A percentile compares a stretch with the other conserved stretches of the same genome.
Evolutionary conservation across 768 basidiomycete genomes (phyloP).

Genomic region (Favolaschia claudopus): DNA sequence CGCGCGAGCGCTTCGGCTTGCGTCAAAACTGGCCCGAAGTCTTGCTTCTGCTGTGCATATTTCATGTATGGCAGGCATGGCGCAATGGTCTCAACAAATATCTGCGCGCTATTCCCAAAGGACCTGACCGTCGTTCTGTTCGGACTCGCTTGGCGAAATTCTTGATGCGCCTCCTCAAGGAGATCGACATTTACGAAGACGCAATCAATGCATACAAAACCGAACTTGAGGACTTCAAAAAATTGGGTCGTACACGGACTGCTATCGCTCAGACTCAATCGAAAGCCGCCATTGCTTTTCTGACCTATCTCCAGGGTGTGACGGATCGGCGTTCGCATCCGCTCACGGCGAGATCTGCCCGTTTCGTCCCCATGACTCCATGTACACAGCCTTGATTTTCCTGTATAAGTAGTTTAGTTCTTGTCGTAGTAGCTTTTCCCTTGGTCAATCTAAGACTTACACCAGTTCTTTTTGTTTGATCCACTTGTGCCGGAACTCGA

Average conservation of each 20-base stretch:
- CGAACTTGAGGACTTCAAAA: constrained; percentile 28
- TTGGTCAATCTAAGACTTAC: too few relatives aligned
- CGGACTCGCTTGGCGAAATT: constrained; percentile 25
- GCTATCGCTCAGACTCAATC: background rate
- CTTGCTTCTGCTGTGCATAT: constrained; percentile 42
- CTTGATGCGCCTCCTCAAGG: constrained; percentile 30
- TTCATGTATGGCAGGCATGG: constrained; percentile 45
- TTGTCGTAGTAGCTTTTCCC: too few relatives aligned
- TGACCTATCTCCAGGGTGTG: too few relatives aligned
- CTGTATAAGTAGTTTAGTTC: too few relatives aligned
- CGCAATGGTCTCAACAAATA: constrained; percentile 35
- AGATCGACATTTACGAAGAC: constrained; percentile 26
- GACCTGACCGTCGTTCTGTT: constrained; percentile 25
- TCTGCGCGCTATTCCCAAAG: constrained; percentile 35
- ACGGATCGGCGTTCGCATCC: too few relatives aligned
- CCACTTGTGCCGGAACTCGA: too few relatives aligned
- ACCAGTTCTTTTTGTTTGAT: too few relatives aligned
- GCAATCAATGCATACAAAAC: constrained; percentile 25
- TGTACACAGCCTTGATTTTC: too few relatives aligned
- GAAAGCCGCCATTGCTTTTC: constrained; percentile 29
- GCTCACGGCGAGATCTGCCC: too few relatives aligned
- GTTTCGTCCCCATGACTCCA: too few relatives aligned
- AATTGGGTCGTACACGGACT: background rate
- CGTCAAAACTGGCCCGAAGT: constrained; percentile 23
- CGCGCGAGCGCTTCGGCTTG: constrained; percentile 33